phyloP scores from a whole-genome alignment of 495 filamentous ascomycete species.

The Penicillium ucsense region DNA sequence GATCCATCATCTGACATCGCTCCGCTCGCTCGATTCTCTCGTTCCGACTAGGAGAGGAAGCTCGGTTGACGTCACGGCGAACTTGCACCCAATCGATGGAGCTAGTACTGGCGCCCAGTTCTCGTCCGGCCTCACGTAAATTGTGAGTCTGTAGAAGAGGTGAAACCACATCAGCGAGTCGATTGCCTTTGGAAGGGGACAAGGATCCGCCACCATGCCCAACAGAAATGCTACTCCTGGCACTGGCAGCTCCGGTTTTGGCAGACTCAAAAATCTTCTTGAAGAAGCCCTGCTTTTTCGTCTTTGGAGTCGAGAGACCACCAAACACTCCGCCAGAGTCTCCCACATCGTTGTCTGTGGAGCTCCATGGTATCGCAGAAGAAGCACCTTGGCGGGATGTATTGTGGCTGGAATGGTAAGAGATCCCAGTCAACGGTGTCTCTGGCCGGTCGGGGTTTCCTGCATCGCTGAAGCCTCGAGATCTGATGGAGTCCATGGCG shows the following conservation, averaged over 20 bases:
- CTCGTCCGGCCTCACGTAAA: constrained; percentile 44
- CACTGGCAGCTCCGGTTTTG: constrained; percentile 85
- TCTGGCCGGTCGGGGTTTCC: constrained; percentile 44
- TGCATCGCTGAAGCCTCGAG: constrained; percentile 36
- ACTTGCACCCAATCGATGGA: constrained; percentile 91
- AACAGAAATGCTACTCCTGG: constrained; percentile 71
- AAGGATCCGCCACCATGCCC: constrained; percentile 43
- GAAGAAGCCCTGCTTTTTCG: constrained; percentile 89
- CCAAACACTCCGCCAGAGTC: constrained; percentile 53
- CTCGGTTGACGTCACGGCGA: constrained; percentile 86
- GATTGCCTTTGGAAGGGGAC: constrained; percentile 39
- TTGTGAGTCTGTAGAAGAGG: constrained; percentile 23
- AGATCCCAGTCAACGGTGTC: constrained; percentile 65
- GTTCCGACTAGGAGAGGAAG: constrained; percentile 82
- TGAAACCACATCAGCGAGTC: constrained; percentile 25
- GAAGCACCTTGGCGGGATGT: constrained; percentile 45
- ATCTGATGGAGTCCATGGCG: constrained; percentile 36
- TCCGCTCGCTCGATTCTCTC: constrained; percentile 82
- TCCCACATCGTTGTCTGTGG: constrained; percentile 23
- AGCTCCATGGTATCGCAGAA: constrained; percentile 39
- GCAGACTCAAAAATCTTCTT: constrained; percentile 93
- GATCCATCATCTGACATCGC: constrained; percentile 88
- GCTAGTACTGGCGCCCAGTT: constrained; percentile 53
- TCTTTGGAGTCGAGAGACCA: constrained; percentile 76
- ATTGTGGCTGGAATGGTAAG: constrained; percentile 79